Conservation (phyloP, 1,284 basidiomycete genomes). For the Schizophyllum amplum region DNA sequence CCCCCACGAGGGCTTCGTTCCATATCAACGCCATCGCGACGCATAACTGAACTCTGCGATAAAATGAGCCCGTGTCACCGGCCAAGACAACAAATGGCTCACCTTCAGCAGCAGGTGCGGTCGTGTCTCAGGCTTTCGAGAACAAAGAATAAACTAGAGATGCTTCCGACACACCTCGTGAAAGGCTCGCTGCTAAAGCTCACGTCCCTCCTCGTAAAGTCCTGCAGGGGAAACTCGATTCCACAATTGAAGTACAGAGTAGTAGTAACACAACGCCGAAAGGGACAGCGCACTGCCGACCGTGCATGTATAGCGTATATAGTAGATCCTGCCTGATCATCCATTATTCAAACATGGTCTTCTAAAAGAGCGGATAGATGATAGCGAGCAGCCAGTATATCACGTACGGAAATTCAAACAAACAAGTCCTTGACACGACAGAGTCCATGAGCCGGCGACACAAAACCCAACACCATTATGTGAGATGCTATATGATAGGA, state of each 20-base stretch:
- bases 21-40: no score
- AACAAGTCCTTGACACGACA: background rate
- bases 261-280: background rate
- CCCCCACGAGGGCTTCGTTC: no score
- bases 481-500: constrained; percentile 6
- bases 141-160: no score
- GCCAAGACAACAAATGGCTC: no score
- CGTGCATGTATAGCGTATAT: background rate
- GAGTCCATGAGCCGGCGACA: background rate
- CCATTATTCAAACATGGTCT: background rate
- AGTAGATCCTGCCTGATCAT: background rate
- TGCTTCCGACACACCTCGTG: no score
- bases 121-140: no score
- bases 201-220: background rate
- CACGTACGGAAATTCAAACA: background rate
- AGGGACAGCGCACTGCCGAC: background rate
- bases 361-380: background rate
- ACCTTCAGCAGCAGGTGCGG: no score
- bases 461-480: constrained; percentile 6
- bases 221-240: background rate
- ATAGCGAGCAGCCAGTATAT: background rate
- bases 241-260: background rate
- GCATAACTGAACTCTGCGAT: no score
- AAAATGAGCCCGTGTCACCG: no score
- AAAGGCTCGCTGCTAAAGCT: no score